Conservation (phyloP, 2,329 filamentous ascomycete genomes). For the Eutypella sp. region DNA sequence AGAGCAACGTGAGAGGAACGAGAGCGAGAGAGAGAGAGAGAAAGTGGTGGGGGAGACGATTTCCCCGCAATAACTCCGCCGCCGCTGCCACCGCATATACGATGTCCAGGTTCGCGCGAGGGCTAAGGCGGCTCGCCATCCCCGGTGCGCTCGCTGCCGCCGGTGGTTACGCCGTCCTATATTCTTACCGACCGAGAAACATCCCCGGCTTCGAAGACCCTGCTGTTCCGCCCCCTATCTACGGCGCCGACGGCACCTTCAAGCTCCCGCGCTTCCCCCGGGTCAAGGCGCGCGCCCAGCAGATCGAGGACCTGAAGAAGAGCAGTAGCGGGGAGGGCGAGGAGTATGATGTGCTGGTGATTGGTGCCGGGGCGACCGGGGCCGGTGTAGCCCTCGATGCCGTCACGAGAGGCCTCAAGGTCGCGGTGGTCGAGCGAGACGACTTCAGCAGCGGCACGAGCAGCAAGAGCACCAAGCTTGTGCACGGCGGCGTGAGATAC, state of each 20-base stretch:
- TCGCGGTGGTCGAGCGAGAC: slow-evolving; percentile 67
- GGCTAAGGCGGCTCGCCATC: slow-evolving; percentile 38
- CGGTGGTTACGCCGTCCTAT: slow-evolving; percentile 41
- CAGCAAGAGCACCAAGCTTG: slow-evolving; percentile 71
- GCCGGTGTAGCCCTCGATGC: slow-evolving; percentile 69
- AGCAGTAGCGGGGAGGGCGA: slow-evolving; percentile 35
- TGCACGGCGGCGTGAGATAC: slow-evolving; percentile 72
- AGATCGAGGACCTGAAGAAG: slow-evolving; percentile 56
- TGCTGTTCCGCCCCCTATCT: slow-evolving; percentile 65
- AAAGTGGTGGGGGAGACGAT: neutral
- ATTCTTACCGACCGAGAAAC: slow-evolving; percentile 62
- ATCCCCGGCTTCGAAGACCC: slow-evolving; percentile 66
- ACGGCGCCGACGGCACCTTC: slow-evolving; percentile 63
- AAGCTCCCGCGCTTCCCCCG: slow-evolving; percentile 61
- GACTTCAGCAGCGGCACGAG: slow-evolving; percentile 71
- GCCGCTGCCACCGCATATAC: too few species aligned
- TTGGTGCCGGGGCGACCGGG: slow-evolving; percentile 68
- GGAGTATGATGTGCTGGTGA: slow-evolving; percentile 65
- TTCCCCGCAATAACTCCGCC: neutral
- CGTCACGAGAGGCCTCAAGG: slow-evolving; percentile 64
- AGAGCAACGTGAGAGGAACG: neutral
- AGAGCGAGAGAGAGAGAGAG: neutral
- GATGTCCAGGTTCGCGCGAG: slow-evolving; percentile 27
- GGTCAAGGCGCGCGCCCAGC: slow-evolving; percentile 57
- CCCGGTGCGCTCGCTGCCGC: slow-evolving; percentile 37